phyloP scores from a whole-genome alignment of 179 eudicot genomes.

The Spinacia oleracea region DNA sequence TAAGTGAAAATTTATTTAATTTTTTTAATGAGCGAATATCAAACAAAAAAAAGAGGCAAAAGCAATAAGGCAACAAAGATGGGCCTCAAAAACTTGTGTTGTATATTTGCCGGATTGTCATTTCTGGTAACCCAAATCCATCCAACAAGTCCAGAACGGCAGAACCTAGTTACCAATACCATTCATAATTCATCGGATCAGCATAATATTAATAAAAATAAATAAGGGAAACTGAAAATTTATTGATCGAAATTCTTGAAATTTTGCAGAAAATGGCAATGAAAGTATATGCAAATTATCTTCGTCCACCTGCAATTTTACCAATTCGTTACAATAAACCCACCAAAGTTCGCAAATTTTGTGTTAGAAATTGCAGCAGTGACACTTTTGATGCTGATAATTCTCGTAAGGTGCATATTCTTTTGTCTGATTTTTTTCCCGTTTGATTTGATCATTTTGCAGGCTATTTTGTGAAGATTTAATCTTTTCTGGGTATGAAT shows the following conservation, averaged over 20 bases:
- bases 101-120: not conserved
- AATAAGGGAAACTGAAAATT: not conserved
- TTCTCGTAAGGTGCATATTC: slow-evolving; percentile 27
- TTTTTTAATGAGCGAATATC: not conserved
- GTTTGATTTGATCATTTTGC: not conserved
- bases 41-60: not conserved
- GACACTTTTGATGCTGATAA: slow-evolving; percentile 17
- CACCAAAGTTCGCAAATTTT: slow-evolving; percentile 18
- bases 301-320: slow-evolving; percentile 24
- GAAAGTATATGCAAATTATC: slow-evolving; percentile 19
- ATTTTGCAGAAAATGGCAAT: slow-evolving; percentile 23
- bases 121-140: not conserved
- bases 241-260: not conserved
- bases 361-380: slow-evolving; percentile 29
- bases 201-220: not conserved
- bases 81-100: slow-evolving; percentile 11
- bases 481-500: slow-evolving; percentile 8
- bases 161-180: too few relatives aligned
- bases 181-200: not conserved
- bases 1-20: too few relatives aligned
- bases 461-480: not conserved
- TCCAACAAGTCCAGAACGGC: not conserved
- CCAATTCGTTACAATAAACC: slow-evolving; percentile 29
- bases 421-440: not conserved
- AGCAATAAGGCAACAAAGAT: not conserved